These are phyloP conservation scores for Xylaria telfairii DNA, from an alignment of 495 filamentous ascomycete species.

Conservation along the genomic window DNA sequence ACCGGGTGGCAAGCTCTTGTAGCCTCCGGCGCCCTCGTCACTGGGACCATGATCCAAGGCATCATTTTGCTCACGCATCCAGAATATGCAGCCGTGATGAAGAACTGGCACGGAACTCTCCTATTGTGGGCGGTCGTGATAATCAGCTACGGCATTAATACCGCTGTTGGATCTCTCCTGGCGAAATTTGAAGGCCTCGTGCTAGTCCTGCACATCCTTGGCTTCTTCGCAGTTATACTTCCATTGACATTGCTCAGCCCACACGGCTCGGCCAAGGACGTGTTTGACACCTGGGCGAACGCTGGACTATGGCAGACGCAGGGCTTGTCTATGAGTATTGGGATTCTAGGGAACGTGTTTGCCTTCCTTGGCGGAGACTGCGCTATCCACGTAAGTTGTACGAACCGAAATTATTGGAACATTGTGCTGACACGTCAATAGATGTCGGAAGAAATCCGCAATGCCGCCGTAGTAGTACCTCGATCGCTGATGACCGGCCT, in stretches of 20 bases:
- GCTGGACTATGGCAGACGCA: conserved; percentile 61
- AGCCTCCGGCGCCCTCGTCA: conserved; percentile 58
- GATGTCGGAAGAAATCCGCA: conserved; percentile 64
- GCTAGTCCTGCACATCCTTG: conserved; percentile 65
- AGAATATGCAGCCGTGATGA: conserved; percentile 46
- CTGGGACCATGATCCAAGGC: conserved; percentile 64
- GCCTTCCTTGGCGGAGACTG: conserved; percentile 62
- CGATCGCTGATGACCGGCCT: conserved; percentile 59
- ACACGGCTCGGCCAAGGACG: conserved; percentile 49
- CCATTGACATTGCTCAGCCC: conserved; percentile 61
- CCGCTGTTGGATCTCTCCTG: conserved; percentile 57
- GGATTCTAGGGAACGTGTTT: conserved; percentile 49
- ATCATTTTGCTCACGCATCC: conserved; percentile 61
- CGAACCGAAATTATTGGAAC: background rate
- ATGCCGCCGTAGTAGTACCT: conserved; percentile 63
- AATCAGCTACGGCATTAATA: conserved; percentile 63
- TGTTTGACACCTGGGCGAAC: conserved; percentile 62
- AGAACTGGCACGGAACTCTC: conserved; percentile 68
- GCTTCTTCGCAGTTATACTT: conserved; percentile 66
- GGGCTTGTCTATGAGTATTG: conserved; percentile 61
- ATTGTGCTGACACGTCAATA: conserved; percentile 21
- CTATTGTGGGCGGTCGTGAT: conserved; percentile 59
- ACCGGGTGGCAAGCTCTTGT: conserved; percentile 66
- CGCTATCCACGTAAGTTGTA: conserved; percentile 52
- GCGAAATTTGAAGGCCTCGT: conserved; percentile 64